Percentiles rank a stretch among this genome's conserved stretches.
phyloP scores from a whole-genome alignment of 2,329 filamentous ascomycete species.

The Ophiostoma quercus region DNA sequence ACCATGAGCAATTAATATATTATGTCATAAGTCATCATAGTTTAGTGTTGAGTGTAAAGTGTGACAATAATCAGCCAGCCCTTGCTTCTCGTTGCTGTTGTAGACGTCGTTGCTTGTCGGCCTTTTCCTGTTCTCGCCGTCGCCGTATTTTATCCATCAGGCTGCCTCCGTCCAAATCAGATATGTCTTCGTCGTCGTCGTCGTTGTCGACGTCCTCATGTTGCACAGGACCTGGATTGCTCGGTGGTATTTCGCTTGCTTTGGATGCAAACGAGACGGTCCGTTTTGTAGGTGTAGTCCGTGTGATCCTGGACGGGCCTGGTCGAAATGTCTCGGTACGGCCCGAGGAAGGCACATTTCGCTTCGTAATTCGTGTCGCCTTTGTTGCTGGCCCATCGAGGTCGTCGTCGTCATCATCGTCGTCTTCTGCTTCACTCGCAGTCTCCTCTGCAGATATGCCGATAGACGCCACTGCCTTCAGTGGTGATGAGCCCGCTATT shows the following conservation, averaged over 20 bases:
- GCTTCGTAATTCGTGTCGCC: not conserved
- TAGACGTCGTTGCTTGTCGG: not conserved
- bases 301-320: not conserved
- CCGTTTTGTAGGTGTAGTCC: not conserved
- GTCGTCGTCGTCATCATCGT: constrained; percentile 22
- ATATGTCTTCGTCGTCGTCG: constrained; percentile 8
- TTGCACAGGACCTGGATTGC: not conserved
- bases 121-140: constrained; percentile 23
- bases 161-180: constrained; percentile 17
- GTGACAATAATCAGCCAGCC: not conserved
- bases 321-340: not conserved
- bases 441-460: not conserved
- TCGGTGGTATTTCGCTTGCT: not conserved
- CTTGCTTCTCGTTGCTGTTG: constrained; percentile 4
- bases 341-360: not conserved
- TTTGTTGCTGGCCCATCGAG: constrained; percentile 22
- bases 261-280: constrained; percentile 14
- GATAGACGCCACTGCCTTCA: not conserved
- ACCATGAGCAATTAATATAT: not conserved
- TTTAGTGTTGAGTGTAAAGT: not conserved
- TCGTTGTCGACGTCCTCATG: constrained; percentile 9
- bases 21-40: not conserved
- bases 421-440: not conserved
- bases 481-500: not conserved
- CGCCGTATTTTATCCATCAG: constrained; percentile 22